These are phyloP conservation scores for Yamadazyma epiphylla DNA, from an alignment of 1,139 yeast genomes.

Conservation along the genomic window DNA sequence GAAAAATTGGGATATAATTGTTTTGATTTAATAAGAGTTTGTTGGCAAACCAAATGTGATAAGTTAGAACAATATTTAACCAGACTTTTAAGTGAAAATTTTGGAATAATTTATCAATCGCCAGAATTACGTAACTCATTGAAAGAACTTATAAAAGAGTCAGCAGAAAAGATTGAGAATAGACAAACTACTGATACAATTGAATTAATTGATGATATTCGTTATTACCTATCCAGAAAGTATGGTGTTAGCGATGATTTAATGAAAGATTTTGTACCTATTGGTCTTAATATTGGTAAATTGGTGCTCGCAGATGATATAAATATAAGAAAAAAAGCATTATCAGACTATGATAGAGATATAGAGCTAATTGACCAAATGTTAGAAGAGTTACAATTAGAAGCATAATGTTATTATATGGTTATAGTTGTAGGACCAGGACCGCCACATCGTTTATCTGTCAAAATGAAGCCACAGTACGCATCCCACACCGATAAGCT, in stretches of 20 bases:
- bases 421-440: too few species aligned
- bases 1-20: conserved; percentile 31
- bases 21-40: conserved; percentile 56
- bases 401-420: conserved; percentile 36
- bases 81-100: conserved; percentile 49
- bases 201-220: conserved; percentile 72
- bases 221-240: conserved; percentile 57
- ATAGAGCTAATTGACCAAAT: conserved; percentile 41
- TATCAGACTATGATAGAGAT: conserved; percentile 25
- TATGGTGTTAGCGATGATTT: conserved; percentile 33
- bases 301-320: conserved; percentile 18
- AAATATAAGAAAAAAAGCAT: conserved; percentile 28
- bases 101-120: conserved; percentile 33
- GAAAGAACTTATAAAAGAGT: conserved; percentile 26
- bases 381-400: conserved; percentile 39
- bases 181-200: conserved; percentile 78
- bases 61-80: conserved; percentile 65
- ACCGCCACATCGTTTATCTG: too few species aligned
- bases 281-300: conserved; percentile 15
- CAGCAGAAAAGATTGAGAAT: conserved; percentile 54
- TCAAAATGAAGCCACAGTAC: too few species aligned
- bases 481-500: too few species aligned
- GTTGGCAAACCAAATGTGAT: conserved; percentile 67
- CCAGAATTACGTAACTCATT: conserved; percentile 21
- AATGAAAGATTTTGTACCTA: conserved; percentile 25